phyloP scores from a whole-genome alignment of 116 monocot species.

The Papilionanthe hybrid region DNA sequence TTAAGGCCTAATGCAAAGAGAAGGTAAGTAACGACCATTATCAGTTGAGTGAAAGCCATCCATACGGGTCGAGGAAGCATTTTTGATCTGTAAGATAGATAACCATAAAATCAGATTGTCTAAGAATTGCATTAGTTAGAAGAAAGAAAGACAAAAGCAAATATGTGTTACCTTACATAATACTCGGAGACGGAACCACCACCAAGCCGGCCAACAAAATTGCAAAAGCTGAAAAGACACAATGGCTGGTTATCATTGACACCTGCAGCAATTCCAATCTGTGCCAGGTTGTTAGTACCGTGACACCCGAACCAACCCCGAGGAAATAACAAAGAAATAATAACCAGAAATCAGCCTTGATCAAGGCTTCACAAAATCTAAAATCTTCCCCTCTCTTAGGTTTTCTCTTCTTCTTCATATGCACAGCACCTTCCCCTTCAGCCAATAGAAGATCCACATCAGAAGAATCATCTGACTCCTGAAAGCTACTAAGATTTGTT shows the following conservation, averaged over 20 bases:
- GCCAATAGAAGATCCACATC: constrained; percentile 78
- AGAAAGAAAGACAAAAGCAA: background rate
- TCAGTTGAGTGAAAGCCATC: constrained; percentile 64
- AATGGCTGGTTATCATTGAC: constrained; percentile 50
- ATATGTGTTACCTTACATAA: constrained; percentile 59
- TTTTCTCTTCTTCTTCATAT: constrained; percentile 14
- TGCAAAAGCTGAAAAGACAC: constrained; percentile 80
- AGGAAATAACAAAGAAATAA: constrained; percentile 64
- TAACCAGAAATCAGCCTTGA: constrained; percentile 78
- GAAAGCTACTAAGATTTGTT: constrained; percentile 30
- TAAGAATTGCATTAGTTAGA: background rate
- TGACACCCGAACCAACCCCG: constrained; percentile 81
- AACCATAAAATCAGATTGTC: background rate
- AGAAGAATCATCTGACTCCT: constrained; percentile 49
- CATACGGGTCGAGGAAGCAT: constrained; percentile 77
- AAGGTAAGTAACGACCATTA: constrained; percentile 65
- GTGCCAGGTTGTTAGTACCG: constrained; percentile 81
- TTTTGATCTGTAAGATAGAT: constrained; percentile 43
- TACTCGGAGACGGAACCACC: constrained; percentile 70
- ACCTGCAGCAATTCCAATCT: constrained; percentile 68
- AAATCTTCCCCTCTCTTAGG: constrained; percentile 29
- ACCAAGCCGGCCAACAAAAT: constrained; percentile 75
- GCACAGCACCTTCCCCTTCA: constrained; percentile 23
- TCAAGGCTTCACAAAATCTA: constrained; percentile 19
- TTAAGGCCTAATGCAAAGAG: constrained; percentile 57